Evolutionary conservation across 1,284 basidiomycete species (phyloP).

Genomic region (Boletus semigastroideus): DNA sequence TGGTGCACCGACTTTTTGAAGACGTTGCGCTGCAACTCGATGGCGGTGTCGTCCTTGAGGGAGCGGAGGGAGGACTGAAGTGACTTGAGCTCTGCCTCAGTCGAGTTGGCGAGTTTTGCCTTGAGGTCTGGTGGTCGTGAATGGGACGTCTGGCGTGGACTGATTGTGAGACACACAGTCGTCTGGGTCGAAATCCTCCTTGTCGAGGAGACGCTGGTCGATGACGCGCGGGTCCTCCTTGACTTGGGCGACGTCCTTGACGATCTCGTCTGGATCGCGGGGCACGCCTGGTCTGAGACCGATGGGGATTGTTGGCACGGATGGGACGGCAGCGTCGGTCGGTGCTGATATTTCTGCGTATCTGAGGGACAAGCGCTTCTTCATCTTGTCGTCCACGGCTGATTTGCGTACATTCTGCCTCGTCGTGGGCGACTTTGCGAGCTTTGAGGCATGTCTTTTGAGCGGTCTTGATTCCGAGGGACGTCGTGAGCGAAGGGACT

Average conservation of each 20-base stretch:
- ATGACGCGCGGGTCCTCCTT: constrained; percentile 44
- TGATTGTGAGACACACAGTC: constrained; percentile 54
- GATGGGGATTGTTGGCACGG: constrained; percentile 60
- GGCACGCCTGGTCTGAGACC: constrained; percentile 34
- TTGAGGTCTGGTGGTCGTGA: constrained; percentile 55
- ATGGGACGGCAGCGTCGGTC: constrained; percentile 50
- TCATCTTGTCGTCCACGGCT: constrained; percentile 88
- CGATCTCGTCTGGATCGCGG: constrained; percentile 44
- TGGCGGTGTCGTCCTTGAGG: constrained; percentile 63
- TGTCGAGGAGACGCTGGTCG: constrained; percentile 65
- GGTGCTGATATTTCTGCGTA: constrained; percentile 80
- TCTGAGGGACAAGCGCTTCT: constrained; percentile 89
- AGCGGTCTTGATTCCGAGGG: constrained; percentile 48
- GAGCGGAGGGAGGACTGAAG: constrained; percentile 69
- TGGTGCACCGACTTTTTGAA: constrained; percentile 76
- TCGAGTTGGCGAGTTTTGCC: constrained; percentile 75
- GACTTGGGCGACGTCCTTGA: constrained; percentile 40
- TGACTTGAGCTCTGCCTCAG: constrained; percentile 72
- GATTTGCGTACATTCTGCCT: constrained; percentile 56
- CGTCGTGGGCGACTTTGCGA: constrained; percentile 37
- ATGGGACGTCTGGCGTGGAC: not conserved
- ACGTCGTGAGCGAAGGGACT: constrained; percentile 61
- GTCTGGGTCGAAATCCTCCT: constrained; percentile 79
- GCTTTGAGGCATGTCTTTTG: constrained; percentile 38
- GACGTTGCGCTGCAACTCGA: constrained; percentile 79